phyloP scores from a whole-genome alignment of 106 monocot species.

The Iris macrosiphon region DNA sequence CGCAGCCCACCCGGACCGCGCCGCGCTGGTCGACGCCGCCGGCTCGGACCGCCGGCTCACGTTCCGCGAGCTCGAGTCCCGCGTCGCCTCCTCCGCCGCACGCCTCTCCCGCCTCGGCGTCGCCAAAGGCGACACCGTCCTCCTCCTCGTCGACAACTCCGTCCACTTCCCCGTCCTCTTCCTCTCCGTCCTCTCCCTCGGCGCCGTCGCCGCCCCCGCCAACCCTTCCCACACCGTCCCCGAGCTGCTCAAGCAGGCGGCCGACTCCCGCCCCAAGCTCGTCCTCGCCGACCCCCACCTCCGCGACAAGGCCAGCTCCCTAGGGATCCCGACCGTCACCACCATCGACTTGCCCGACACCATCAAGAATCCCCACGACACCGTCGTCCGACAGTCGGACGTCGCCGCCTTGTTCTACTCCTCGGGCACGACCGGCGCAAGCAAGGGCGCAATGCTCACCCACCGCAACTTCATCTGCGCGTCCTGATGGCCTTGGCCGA shows the following conservation, averaged over 20 bases:
- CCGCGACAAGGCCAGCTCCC: conserved; percentile 26
- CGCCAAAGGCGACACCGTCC: conserved; percentile 40
- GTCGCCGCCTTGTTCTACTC: conserved; percentile 70
- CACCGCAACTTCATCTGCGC: conserved; percentile 66
- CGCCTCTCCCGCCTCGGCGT: conserved; percentile 29
- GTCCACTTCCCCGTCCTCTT: conserved; percentile 45
- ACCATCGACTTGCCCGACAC: conserved; percentile 11
- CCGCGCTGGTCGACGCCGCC: conserved; percentile 52
- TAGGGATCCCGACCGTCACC: conserved; percentile 37
- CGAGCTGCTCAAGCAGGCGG: conserved; percentile 67
- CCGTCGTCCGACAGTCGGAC: conserved; percentile 35
- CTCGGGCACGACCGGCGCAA: conserved; percentile 74
- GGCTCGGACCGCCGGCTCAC: conserved; percentile 17
- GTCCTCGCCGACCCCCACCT: conserved; percentile 49
- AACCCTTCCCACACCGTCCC: conserved; percentile 57
- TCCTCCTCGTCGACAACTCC: conserved; percentile 72
- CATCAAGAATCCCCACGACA: conserved; percentile 1
- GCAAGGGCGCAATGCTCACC: conserved; percentile 65
- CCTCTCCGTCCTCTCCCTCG: conserved; percentile 44
- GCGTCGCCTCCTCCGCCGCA: conserved; percentile 23
- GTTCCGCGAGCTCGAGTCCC: conserved; percentile 23
- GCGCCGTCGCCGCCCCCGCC: conserved; percentile 65
- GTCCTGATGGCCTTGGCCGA: conserved; percentile 34
- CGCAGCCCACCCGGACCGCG: conserved; percentile 20
- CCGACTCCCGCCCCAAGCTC: conserved; percentile 33